A percentile compares a stretch with the other conserved stretches of the same genome.
phyloP scores from a whole-genome alignment of 768 basidiomycete genomes.

The Hortiboletus flavorubellus region DNA sequence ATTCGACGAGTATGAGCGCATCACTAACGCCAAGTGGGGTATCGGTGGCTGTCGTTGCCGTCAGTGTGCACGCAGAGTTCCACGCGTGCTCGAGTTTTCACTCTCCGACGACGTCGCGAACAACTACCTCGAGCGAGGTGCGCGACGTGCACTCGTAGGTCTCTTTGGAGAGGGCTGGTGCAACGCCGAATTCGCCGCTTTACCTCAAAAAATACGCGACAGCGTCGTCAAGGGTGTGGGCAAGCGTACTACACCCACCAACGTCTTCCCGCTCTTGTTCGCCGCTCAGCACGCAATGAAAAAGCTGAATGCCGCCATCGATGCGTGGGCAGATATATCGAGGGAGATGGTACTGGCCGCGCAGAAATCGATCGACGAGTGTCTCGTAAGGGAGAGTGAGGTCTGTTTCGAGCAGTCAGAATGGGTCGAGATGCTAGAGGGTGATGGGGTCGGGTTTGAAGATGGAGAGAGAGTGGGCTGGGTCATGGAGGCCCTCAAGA shows the following conservation, averaged over 20 bases:
- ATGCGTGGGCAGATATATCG: slow-evolving; percentile 39
- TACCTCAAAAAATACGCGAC: slow-evolving; percentile 64
- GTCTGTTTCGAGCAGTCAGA: slow-evolving; percentile 65
- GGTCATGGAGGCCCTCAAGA: slow-evolving; percentile 62
- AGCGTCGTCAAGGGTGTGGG: slow-evolving; percentile 69
- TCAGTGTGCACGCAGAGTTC: slow-evolving; percentile 77
- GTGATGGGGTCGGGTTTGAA: slow-evolving; percentile 70
- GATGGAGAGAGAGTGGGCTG: slow-evolving; percentile 76
- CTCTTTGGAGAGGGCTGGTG: slow-evolving; percentile 91
- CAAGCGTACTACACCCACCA: slow-evolving; percentile 62
- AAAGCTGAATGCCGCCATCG: slow-evolving; percentile 54
- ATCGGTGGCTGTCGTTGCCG: slow-evolving; percentile 81
- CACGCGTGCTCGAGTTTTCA: slow-evolving; percentile 82
- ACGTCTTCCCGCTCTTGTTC: slow-evolving; percentile 66
- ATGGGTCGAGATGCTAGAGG: slow-evolving; percentile 73
- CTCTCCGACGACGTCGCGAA: slow-evolving; percentile 75
- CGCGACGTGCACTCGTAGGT: slow-evolving; percentile 72
- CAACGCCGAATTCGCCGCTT: slow-evolving; percentile 70
- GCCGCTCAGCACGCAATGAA: slow-evolving; percentile 59
- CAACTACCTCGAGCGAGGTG: slow-evolving; percentile 62
- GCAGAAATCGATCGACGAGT: slow-evolving; percentile 58
- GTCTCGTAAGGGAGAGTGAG: slow-evolving; percentile 56
- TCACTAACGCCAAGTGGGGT: slow-evolving; percentile 77
- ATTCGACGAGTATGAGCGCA: slow-evolving; percentile 72
- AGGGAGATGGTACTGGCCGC: slow-evolving; percentile 65